These are phyloP conservation scores for Rostrohypoxylon terebratum DNA, from an alignment of 495 filamentous ascomycete species.

Conservation along the genomic window DNA sequence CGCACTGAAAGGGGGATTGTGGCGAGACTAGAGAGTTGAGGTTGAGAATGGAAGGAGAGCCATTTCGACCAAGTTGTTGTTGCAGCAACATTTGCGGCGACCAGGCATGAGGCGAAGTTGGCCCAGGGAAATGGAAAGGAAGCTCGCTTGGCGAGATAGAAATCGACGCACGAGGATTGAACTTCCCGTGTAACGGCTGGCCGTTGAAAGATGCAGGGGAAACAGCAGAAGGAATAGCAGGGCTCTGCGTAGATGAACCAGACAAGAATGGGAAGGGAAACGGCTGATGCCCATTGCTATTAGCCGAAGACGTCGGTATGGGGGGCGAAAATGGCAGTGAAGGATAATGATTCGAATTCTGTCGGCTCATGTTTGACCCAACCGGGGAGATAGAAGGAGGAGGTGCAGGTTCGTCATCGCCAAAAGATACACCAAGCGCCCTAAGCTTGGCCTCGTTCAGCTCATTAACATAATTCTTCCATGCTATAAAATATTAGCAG, in stretches of 20 bases:
- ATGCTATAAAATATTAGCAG: conserved; percentile 64
- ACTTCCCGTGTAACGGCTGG: conserved; percentile 58
- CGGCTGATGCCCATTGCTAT: conserved; percentile 68
- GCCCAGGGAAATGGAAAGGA: conserved; percentile 58
- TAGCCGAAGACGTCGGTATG: conserved; percentile 71
- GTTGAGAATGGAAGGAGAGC: conserved; percentile 68
- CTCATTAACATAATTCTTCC: conserved; percentile 84
- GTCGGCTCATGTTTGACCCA: conserved; percentile 64
- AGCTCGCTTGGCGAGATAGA: conserved; percentile 59
- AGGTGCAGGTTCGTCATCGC: conserved; percentile 73
- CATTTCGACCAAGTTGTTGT: conserved; percentile 64
- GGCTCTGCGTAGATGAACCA: conserved; percentile 67
- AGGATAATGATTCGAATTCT: conserved; percentile 71
- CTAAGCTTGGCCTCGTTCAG: conserved; percentile 90
- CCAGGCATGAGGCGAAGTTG: conserved; percentile 62
- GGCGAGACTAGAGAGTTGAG: conserved; percentile 64
- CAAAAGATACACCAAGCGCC: conserved; percentile 85
- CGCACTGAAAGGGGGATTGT: conserved; percentile 61
- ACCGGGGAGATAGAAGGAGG: conserved; percentile 65
- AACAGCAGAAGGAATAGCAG: conserved; percentile 61
- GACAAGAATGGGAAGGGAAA: conserved; percentile 71
- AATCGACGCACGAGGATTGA: conserved; percentile 66
- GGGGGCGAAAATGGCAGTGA: conserved; percentile 79
- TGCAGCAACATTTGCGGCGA: conserved; percentile 66
- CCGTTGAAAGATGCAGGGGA: conserved; percentile 70